A percentile compares a stretch with the other conserved stretches of the same genome.
phyloP scores from a whole-genome alignment of 2,329 filamentous ascomycete genomes.

The Fusarium vanettenii region DNA sequence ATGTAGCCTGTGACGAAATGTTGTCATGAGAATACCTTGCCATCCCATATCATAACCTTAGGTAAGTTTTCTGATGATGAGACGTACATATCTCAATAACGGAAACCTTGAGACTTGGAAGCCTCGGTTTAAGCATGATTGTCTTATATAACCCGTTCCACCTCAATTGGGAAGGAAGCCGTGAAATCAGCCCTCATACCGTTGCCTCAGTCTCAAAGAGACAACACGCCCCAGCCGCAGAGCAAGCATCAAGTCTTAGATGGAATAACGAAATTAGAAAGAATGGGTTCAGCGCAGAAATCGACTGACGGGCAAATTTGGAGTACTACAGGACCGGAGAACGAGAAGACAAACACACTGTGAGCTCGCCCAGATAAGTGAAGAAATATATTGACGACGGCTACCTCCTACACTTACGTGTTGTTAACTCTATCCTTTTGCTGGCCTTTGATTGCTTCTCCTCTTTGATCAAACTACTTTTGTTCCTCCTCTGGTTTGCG shows the following conservation, averaged over 20 bases:
- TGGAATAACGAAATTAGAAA: neutral
- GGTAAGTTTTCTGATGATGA: neutral
- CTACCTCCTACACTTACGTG: neutral
- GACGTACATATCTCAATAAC: neutral
- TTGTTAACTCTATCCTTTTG: neutral
- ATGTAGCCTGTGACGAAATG: neutral
- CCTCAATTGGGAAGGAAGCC: neutral
- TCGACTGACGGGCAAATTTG: neutral
- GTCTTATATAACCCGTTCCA: neutral
- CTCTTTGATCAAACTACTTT: neutral
- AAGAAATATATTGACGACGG: neutral
- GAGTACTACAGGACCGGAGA: neutral
- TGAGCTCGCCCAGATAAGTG: neutral
- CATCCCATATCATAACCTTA: neutral
- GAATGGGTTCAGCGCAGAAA: neutral
- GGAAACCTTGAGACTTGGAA: neutral
- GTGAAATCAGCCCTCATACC: neutral
- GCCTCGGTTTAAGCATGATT: neutral
- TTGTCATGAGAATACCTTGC: neutral
- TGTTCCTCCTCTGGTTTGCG: conserved; percentile 18
- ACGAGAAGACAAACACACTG: neutral
- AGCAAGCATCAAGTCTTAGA: neutral
- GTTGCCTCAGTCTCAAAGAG: neutral
- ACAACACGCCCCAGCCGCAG: neutral
- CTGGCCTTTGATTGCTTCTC: neutral